Evolutionary conservation across 192 early-diverging fungal genomes (phyloP).

Genomic region (Piromyces finnis): DNA sequence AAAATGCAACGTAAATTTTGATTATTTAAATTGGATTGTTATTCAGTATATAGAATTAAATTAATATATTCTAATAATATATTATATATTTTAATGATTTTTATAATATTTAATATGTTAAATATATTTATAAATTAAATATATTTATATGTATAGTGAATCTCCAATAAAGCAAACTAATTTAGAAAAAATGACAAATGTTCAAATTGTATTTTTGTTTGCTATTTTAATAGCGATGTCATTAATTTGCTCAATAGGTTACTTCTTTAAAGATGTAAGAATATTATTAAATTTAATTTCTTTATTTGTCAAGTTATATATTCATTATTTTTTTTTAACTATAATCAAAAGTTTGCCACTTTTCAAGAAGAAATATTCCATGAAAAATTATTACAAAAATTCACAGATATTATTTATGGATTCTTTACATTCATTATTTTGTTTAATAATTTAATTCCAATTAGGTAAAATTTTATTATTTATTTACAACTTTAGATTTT

Average conservation of each 20-base stretch:
- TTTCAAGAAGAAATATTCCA: background rate
- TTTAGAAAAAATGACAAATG: constrained; percentile 78
- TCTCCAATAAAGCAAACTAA: constrained; percentile 89
- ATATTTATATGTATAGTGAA: constrained; percentile 10
- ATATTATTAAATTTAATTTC: no score
- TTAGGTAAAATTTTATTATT: constrained; percentile 45
- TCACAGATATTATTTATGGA: background rate
- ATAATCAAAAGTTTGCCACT: background rate
- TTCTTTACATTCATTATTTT: constrained; percentile 85
- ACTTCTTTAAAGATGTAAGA: constrained; percentile 11
- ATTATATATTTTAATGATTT: no score
- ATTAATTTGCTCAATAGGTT: constrained; percentile 71
- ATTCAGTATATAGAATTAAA: no score
- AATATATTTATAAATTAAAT: no score
- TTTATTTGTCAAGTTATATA: no score
- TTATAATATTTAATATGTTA: no score
- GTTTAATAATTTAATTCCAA: constrained; percentile 97
- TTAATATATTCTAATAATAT: background rate
- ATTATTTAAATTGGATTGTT: background rate
- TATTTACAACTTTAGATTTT: no score
- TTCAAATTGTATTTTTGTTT: constrained; percentile 86
- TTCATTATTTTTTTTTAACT: background rate
- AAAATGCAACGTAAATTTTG: constrained; percentile 55
- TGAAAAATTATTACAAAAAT: background rate
- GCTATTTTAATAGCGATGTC: constrained; percentile 67